Conservation (phyloP, 345 rosid species). For the Toxicodendron radicans region DNA sequence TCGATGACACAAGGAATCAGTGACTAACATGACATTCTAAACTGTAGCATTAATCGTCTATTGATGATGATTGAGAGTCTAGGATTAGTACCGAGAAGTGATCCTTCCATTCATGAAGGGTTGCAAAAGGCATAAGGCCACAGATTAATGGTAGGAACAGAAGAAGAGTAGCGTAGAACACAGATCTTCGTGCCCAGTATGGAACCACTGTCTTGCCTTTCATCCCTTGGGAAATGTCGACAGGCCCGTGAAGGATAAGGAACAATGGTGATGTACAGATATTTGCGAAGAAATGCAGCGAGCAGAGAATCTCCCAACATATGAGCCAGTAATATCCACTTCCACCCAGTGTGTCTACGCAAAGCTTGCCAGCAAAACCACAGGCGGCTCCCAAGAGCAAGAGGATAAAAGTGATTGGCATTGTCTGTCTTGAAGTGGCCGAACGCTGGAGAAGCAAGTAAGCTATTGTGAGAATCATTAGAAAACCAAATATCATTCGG, state of each 20-base stretch:
- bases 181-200: constrained; percentile 57
- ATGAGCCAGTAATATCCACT: constrained; percentile 68
- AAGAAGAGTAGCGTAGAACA: constrained; percentile 43
- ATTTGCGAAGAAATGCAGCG: constrained; percentile 60
- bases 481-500: constrained; percentile 62
- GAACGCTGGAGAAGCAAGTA: constrained; percentile 69
- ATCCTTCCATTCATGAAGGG: constrained; percentile 64
- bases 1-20: too few species aligned
- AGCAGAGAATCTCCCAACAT: constrained; percentile 71
- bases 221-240: constrained; percentile 29
- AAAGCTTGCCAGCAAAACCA: constrained; percentile 74
- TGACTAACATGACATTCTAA: not conserved
- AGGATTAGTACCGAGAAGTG: constrained; percentile 38
- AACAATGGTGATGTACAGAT: constrained; percentile 44
- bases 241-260: constrained; percentile 53
- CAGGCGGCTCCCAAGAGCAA: constrained; percentile 65
- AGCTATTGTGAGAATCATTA: constrained; percentile 56
- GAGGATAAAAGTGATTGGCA: constrained; percentile 71
- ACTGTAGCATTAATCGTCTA: constrained; percentile 21
- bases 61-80: not conserved
- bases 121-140: constrained; percentile 76
- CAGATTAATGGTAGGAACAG: constrained; percentile 59
- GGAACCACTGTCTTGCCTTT: constrained; percentile 34
- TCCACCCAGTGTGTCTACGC: constrained; percentile 87
- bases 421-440: constrained; percentile 46